Percentiles rank a stretch among this genome's conserved stretches.
These are phyloP conservation scores for Ascochyta lentis DNA, from an alignment of 2,329 filamentous ascomycete genomes.

Conservation along the genomic window DNA sequence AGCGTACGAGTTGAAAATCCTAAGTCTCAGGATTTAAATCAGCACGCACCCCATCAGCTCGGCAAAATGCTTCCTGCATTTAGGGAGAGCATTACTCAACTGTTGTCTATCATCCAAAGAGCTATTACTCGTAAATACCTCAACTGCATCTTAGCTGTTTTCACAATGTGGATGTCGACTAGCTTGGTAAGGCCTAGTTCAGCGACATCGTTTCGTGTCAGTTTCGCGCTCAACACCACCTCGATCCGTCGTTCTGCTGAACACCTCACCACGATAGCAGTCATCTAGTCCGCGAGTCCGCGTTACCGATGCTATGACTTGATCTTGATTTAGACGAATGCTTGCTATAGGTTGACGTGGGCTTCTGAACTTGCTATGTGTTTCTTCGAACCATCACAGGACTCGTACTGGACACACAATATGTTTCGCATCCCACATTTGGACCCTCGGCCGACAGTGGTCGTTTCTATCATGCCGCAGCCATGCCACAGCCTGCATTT, in stretches of 20 bases:
- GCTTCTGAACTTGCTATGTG: neutral
- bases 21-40: neutral
- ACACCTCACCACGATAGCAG: neutral
- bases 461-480: constrained; percentile 31
- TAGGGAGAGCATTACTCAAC: neutral
- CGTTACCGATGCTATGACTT: too few species aligned
- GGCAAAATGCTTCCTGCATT: neutral
- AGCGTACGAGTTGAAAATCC: too few species aligned
- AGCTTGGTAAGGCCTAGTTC: constrained; percentile 2
- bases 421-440: constrained; percentile 25
- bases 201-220: constrained; percentile 14
- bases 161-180: neutral
- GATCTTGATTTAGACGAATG: neutral
- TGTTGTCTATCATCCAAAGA: neutral
- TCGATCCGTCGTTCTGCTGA: neutral
- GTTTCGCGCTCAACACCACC: constrained; percentile 14
- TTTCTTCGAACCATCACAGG: constrained; percentile 12
- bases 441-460: constrained; percentile 13
- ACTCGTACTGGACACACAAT: constrained; percentile 3
- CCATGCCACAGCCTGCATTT: constrained; percentile 27
- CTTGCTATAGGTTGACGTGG: neutral
- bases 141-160: neutral
- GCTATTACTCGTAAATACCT: neutral
- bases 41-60: neutral
- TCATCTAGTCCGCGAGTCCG: neutral